A percentile compares a stretch with the other conserved stretches of the same genome.
These are phyloP conservation scores for Dioszegia aurantiaca DNA, from an alignment of 768 basidiomycete species.

Conservation along the genomic window DNA sequence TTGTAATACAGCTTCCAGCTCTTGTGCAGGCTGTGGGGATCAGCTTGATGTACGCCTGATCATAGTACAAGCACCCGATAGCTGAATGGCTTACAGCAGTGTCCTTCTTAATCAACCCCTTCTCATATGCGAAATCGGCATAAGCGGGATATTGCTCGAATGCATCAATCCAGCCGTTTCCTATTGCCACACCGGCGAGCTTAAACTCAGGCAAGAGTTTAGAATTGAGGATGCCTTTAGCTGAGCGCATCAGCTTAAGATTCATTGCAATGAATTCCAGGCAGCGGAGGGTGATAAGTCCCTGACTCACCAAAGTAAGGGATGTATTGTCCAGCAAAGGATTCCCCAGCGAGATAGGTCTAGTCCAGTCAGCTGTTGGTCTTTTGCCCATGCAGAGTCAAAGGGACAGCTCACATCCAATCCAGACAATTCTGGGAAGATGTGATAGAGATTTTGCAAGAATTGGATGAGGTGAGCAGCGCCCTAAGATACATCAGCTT, in stretches of 20 bases:
- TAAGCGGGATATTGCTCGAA: conserved; percentile 84
- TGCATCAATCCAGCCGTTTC: conserved; percentile 97
- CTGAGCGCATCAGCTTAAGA: conserved; percentile 8
- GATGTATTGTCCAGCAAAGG: conserved; percentile 95
- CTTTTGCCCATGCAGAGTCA: background rate
- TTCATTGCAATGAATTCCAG: too few relatives aligned
- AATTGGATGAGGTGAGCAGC: conserved; percentile 77
- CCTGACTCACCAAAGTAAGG: conserved; percentile 75
- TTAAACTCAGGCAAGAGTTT: conserved; percentile 61
- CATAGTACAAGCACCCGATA: background rate
- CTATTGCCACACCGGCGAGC: conserved; percentile 79
- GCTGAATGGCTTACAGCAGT: conserved; percentile 59
- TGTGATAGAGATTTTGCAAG: conserved; percentile 76
- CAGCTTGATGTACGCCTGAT: conserved; percentile 1
- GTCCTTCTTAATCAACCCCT: conserved; percentile 70
- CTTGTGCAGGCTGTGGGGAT: conserved; percentile 61
- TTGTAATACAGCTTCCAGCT: conserved; percentile 61
- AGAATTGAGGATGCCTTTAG: conserved; percentile 56
- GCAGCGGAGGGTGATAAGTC: too few relatives aligned
- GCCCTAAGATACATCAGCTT: conserved; percentile 57
- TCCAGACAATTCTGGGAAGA: conserved; percentile 63
- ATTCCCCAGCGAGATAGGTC: conserved; percentile 96
- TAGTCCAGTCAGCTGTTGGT: conserved; percentile 47
- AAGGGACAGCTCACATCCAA: background rate
- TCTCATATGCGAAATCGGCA: conserved; percentile 76